Evolutionary conservation across 768 basidiomycete genomes (phyloP), one percentile per base, ranked within the genome.

Genomic region (Mycena vitilis): DNA sequence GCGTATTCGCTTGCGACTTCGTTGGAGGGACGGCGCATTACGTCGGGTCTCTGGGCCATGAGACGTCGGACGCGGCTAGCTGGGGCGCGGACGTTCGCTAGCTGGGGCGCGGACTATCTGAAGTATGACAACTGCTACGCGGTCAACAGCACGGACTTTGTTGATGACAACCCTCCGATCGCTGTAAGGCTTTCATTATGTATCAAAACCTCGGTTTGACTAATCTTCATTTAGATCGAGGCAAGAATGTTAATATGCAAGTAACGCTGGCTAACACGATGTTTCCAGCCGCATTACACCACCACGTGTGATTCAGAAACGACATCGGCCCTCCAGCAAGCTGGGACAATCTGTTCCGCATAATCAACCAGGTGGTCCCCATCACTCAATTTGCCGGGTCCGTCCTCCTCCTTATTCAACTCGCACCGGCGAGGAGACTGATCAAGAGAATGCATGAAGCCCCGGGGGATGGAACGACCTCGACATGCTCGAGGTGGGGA

Each of bases 401-500:
- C 0, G 86, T 84, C 34, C 7, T 4, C 53, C 3, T 11, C 25
- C n/a, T n/a, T n/a, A n/a, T n/a, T n/a, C n/a, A n/a, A n/a, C n/a
- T n/a, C n/a, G n/a, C n/a, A n/a, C n/a, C n/a, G n/a, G 15, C 18
- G 25, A 80, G 85, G 85, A 68, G 78, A 36, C 54, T 58, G 37
- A 65, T 38, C 5, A 30, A 5, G n/a, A n/a, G n/a, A n/a, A n/a
- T 9, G 11, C 38, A n/a, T 56, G 0, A 44, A 65, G 59, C 45
- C 63, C 54, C 15, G 61, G 58, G 16, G 47, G 53, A 37, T 45
- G 55, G 30, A 63, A 65, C 80, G 87, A 88, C 73, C 77, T 88
- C 23, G 87, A 88, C 72, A 75, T 87, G 78, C 79, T 88, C 40
- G 85, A 87, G 71, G 86, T 87, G 22, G 86, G 86, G 8, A 86